Conservation (phyloP, 495 filamentous ascomycete species). For the Xylaria grammica region DNA sequence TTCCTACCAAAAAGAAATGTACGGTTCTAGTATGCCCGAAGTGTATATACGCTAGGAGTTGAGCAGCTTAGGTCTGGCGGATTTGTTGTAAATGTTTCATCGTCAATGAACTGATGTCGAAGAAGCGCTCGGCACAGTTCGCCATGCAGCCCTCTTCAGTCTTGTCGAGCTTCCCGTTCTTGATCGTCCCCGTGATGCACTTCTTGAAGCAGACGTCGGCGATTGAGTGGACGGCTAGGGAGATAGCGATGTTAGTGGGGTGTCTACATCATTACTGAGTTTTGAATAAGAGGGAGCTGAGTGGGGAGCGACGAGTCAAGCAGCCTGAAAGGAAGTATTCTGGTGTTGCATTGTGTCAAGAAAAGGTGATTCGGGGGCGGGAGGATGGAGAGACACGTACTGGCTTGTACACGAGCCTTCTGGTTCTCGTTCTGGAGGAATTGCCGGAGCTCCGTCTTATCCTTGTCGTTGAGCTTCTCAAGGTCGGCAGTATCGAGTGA, state of each 20-base stretch:
- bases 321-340: too few species aligned
- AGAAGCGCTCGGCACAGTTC: constrained; percentile 92
- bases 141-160: constrained; percentile 79
- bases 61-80: constrained; percentile 25
- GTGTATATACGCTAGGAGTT: neutral
- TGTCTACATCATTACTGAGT: too few species aligned
- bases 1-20: neutral
- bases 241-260: neutral
- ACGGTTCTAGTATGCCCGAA: neutral
- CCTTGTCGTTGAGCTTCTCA: constrained; percentile 74
- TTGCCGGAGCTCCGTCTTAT: constrained; percentile 85
- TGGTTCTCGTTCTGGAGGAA: constrained; percentile 81
- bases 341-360: too few species aligned
- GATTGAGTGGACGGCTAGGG: constrained; percentile 61
- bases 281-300: too few species aligned
- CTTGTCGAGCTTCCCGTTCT: constrained; percentile 69
- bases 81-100: constrained; percentile 74
- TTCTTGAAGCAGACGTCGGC: constrained; percentile 93
- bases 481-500: constrained; percentile 52
- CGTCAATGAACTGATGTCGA: constrained; percentile 83
- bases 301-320: too few species aligned
- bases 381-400: constrained; percentile 56
- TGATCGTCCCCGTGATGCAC: constrained; percentile 73
- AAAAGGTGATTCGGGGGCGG: neutral
- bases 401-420: constrained; percentile 77